Percentiles rank a stretch among this genome's conserved stretches.
These are phyloP conservation scores for Sporothrix brasiliensis DNA, from an alignment of 2,329 filamentous ascomycete species.

Conservation along the genomic window DNA sequence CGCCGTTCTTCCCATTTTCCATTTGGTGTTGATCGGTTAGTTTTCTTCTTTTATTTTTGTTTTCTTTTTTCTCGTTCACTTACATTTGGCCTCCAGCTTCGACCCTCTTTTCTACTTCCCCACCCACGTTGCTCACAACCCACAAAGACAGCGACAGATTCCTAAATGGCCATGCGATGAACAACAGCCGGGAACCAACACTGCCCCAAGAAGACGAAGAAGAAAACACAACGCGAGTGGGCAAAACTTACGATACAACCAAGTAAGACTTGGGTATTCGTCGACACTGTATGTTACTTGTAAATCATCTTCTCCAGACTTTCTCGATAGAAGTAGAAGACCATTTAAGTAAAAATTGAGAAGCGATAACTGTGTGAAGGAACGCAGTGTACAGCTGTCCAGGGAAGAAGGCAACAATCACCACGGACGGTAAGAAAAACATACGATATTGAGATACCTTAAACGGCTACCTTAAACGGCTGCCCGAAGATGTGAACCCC, in stretches of 20 bases:
- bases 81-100: too few relatives aligned
- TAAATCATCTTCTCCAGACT: neutral
- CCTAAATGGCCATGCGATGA: conserved; percentile 2
- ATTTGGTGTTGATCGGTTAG: neutral
- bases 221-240: neutral
- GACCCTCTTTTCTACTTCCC: neutral
- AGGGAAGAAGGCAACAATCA: too few relatives aligned
- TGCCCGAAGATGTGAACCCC: neutral
- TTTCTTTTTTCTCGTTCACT: too few relatives aligned
- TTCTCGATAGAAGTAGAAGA: neutral
- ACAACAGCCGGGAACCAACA: neutral
- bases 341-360: neutral
- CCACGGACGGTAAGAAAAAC: too few relatives aligned
- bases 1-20: neutral
- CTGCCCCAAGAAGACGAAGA: too few relatives aligned
- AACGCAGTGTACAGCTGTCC: too few relatives aligned
- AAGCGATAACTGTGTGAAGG: neutral
- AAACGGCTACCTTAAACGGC: too few relatives aligned
- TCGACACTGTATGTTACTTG: too few relatives aligned
- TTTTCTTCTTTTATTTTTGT: neutral
- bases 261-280: too few relatives aligned
- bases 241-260: neutral
- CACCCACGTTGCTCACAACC: conserved; percentile 1
- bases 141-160: neutral
- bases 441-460: neutral